Conservation (phyloP, 352 stramenopile species). For the Pythium rishiriense region DNA sequence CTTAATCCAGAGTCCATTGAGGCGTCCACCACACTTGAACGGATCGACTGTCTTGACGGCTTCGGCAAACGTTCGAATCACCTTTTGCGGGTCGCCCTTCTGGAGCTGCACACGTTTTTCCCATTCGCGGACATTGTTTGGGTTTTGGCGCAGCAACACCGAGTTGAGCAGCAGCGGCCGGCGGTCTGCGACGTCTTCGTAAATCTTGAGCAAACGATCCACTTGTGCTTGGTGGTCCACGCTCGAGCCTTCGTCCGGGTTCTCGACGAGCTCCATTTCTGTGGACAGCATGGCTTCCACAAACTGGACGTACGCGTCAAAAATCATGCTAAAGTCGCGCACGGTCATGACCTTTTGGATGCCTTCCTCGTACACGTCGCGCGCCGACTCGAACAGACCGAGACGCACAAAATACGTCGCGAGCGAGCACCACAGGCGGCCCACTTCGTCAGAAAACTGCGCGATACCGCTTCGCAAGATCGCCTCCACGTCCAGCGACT, state of each 20-base stretch:
- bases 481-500: conserved; percentile 92
- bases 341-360: conserved; percentile 72
- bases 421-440: conserved; percentile 96
- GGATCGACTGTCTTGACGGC: conserved; percentile 93
- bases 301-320: conserved; percentile 98
- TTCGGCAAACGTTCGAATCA: conserved; percentile 87
- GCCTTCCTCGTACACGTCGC: conserved; percentile 96
- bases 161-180: conserved; percentile 94
- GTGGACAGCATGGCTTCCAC: conserved; percentile 97
- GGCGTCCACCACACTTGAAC: conserved; percentile 75
- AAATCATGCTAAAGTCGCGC: conserved; percentile 98
- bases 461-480: conserved; percentile 94
- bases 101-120: conserved; percentile 93
- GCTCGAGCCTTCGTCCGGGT: conserved; percentile 26
- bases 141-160: conserved; percentile 98
- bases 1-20: conserved; percentile 93
- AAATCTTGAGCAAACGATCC: conserved; percentile 82
- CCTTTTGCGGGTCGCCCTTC: conserved; percentile 50
- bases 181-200: conserved; percentile 93
- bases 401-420: conserved; percentile 97
- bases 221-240: conserved; percentile 67
- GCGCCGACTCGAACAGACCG: conserved; percentile 95
- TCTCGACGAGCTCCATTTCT: conserved; percentile 90
- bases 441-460: conserved; percentile 96
- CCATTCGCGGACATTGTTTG: conserved; percentile 98